Evolutionary conservation across 306 rosid genomes (phyloP).

Genomic region (Rosa lucieae): DNA sequence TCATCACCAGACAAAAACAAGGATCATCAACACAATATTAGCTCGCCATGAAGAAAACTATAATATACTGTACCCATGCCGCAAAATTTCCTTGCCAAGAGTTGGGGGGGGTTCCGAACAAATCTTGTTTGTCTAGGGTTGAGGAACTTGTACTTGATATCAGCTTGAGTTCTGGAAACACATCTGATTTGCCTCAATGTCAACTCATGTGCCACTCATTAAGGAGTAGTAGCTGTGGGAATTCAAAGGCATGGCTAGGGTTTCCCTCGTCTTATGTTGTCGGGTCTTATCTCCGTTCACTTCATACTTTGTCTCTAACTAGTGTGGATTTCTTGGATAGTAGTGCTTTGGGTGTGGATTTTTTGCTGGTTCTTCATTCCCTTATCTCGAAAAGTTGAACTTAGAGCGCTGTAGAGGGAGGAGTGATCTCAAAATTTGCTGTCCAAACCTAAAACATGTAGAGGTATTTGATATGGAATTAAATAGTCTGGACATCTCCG

Average conservation of each 20-base stretch:
- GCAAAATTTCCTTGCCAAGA: neutral
- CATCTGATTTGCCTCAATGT: neutral
- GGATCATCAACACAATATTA: neutral
- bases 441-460: neutral
- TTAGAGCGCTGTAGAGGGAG: neutral
- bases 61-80: neutral
- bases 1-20: neutral
- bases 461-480: neutral
- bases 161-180: neutral
- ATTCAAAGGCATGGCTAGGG: too few relatives aligned
- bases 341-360: neutral
- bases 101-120: neutral
- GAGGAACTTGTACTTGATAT: neutral
- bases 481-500: neutral
- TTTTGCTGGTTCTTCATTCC: slow-evolving; percentile 1
- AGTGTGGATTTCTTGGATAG: neutral
- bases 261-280: neutral
- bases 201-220: neutral
- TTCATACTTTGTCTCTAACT: neutral
- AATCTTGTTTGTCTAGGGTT: neutral
- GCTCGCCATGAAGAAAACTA: neutral
- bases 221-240: neutral
- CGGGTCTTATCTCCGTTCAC: neutral
- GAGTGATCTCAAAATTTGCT: neutral
- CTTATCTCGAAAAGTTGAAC: neutral